phyloP scores from a whole-genome alignment of 2,329 filamentous ascomycete species.

The Nakataea oryzae region DNA sequence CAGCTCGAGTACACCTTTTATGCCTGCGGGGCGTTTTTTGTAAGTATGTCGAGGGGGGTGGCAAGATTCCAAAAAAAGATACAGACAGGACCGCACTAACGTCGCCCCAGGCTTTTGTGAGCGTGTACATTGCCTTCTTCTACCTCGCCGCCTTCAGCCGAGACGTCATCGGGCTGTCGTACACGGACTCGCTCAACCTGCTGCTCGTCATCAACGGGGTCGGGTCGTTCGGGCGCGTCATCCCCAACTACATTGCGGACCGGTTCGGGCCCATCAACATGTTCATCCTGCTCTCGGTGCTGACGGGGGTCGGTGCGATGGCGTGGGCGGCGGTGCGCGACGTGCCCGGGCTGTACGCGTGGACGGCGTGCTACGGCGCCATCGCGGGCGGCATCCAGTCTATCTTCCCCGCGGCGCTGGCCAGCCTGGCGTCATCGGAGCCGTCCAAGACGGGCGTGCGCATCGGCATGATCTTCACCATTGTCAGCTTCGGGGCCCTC shows the following conservation, averaged over 20 bases:
- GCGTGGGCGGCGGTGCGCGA: slow-evolving; percentile 48
- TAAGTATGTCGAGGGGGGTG: no score
- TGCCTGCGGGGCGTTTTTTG: slow-evolving; percentile 35
- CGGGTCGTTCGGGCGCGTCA: slow-evolving; percentile 44
- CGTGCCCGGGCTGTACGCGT: slow-evolving; percentile 45
- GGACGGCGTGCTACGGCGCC: slow-evolving; percentile 54
- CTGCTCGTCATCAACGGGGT: slow-evolving; percentile 56
- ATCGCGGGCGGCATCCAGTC: slow-evolving; percentile 53
- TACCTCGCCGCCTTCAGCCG: slow-evolving; percentile 43
- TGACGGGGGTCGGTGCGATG: slow-evolving; percentile 33
- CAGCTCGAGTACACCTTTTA: slow-evolving; percentile 45
- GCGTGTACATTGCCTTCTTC: slow-evolving; percentile 48
- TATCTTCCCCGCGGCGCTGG: slow-evolving; percentile 53
- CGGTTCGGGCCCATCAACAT: slow-evolving; percentile 48
- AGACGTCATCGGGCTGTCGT: slow-evolving; percentile 29
- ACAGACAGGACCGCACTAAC: neutral
- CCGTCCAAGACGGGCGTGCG: slow-evolving; percentile 39
- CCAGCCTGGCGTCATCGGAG: slow-evolving; percentile 38
- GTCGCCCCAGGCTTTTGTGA: slow-evolving; percentile 29
- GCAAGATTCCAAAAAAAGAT: neutral
- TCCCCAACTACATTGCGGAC: slow-evolving; percentile 51
- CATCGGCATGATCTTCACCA: slow-evolving; percentile 49
- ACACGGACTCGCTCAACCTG: slow-evolving; percentile 44
- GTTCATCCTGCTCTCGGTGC: slow-evolving; percentile 35
- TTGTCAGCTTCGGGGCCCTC: slow-evolving; percentile 41